phyloP scores from a whole-genome alignment of 2,329 filamentous ascomycete species.

The Xylaria polymorpha region DNA sequence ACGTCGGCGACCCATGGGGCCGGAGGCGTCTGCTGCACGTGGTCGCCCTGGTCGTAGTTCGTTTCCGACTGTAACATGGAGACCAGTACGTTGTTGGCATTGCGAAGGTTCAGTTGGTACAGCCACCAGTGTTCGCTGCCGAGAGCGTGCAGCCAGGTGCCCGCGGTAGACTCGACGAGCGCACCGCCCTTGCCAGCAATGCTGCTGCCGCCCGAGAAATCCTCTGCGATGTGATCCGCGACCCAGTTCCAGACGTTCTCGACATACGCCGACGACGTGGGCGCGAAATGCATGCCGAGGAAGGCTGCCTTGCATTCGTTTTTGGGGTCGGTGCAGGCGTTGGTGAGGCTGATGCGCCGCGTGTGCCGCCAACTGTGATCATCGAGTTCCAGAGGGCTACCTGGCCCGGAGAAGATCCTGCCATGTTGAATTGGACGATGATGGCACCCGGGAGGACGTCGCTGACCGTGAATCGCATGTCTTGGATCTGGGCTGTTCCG shows the following conservation, averaged over 20 bases:
- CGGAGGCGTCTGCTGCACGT: slow-evolving; percentile 52
- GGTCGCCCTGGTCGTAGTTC: slow-evolving; percentile 60
- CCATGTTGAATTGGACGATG: slow-evolving; percentile 62
- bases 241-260: slow-evolving; percentile 67
- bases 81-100: slow-evolving; percentile 62
- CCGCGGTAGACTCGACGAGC: slow-evolving; percentile 58
- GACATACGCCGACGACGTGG: slow-evolving; percentile 61
- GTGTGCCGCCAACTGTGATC: slow-evolving; percentile 54
- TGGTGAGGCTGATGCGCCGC: slow-evolving; percentile 48
- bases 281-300: slow-evolving; percentile 60
- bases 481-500: slow-evolving; percentile 71
- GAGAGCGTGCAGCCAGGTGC: slow-evolving; percentile 64
- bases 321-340: slow-evolving; percentile 48
- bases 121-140: slow-evolving; percentile 68
- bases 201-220: slow-evolving; percentile 59
- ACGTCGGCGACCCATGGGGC: slow-evolving; percentile 55
- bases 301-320: slow-evolving; percentile 59
- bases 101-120: slow-evolving; percentile 67
- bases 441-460: slow-evolving; percentile 71
- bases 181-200: slow-evolving; percentile 63
- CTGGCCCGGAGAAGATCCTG: slow-evolving; percentile 50
- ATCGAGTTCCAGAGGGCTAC: slow-evolving; percentile 53
- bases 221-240: slow-evolving; percentile 62
- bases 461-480: slow-evolving; percentile 72
- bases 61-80: slow-evolving; percentile 66